Base-by-base conservation (phyloP, 805 yeast species). In the Millerozyma miso region DNA sequence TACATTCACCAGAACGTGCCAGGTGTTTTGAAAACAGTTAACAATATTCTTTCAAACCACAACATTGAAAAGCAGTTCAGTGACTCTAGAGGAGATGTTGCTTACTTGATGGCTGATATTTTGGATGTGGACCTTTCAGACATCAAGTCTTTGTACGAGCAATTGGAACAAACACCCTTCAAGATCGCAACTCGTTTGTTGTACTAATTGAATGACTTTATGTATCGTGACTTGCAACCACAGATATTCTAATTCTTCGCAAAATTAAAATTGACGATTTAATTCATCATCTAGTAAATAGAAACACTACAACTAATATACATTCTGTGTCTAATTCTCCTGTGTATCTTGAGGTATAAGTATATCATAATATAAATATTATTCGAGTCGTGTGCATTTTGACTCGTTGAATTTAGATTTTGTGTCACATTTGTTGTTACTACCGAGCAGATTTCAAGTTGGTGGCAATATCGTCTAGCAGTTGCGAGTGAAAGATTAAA, bases 1-100 rank as follows among this genome's bases (percentile, higher is more conserved):
- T 93, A 93, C 71, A 86, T 90, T 59, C 99, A 93, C 73, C 93
- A 87, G 70, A 93, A 93, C 69, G 97, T 93, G 56, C 99, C 99
- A 20, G 99, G 99, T 81, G 99, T 93, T 44, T 78, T 93, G 79
- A 87, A 88, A 66, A 88, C 96, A 34, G 99, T 93, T 59, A 93
- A 93, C 77, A 91, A 91, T 74, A 88, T 93, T 55, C 80, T 93
- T 67, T 85, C 95, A 45, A 83, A 83, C 64, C 90, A 93, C 77
- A 93, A 93, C 71, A 93, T 93, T 67, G 97, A 90, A 71, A 91
- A 93, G 71, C 99, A 93, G 74, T 93, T 82, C 71, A 85, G 97
- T n/a, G 98, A 93, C 65, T 89, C 97, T 19, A 81, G 86, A 62
- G 96, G 96, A 51, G 95, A 88, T 46, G 84, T 93, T 59, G 99